Evolutionary conservation across 257 asterid genomes (phyloP), one percentile per base, ranked within the genome.

Genomic region (Solanum phureja): DNA sequence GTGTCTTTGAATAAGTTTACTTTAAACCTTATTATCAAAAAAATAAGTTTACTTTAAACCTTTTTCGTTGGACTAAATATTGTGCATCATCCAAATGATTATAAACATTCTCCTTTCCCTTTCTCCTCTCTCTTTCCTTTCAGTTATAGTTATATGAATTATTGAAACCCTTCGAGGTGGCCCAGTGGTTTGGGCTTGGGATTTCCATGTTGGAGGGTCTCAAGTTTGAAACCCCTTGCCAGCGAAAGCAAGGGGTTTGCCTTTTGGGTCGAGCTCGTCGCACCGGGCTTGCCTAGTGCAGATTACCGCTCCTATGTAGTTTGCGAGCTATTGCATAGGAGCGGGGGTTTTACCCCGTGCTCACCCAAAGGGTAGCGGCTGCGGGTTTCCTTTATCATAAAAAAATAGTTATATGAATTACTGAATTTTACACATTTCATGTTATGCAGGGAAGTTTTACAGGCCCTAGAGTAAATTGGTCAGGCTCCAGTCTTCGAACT

Each of bases 401-500:
- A 16, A 16, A 52, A 52, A 52, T 16, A 82, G n/a, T 49, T 27
- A 29, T 29, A 29, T 29, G 44, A 29, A 18, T 49, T 46, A 46
- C 52, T 68, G 19, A 40, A n/a, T 66, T 68, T 19, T 86, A 31
- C 34, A 71, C 19, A 21, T 44, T 19, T 11, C 71, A 29, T n/a
- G 68, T 71, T 68, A 87, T 91, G 93, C 95, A 97, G 99, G 99
- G 99, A 91, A 97, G 98, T 91, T 97, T 97, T 92, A 93, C 98
- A 76, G 99, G 99, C 86, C 98, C 98, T 35, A 93, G 99, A 92
- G 93, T 97, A 46, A 97, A 96, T 90, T 97, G 99, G 99, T 94
- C 99, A 37, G 98, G 98, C 87, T 93, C 98, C 87, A 97, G 99
- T 92, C 95, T 97, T 81, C 95, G 99, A 85, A 97, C 99, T 75